Conservation (phyloP, 768 basidiomycete species). For the Tulasnella sp. region DNA sequence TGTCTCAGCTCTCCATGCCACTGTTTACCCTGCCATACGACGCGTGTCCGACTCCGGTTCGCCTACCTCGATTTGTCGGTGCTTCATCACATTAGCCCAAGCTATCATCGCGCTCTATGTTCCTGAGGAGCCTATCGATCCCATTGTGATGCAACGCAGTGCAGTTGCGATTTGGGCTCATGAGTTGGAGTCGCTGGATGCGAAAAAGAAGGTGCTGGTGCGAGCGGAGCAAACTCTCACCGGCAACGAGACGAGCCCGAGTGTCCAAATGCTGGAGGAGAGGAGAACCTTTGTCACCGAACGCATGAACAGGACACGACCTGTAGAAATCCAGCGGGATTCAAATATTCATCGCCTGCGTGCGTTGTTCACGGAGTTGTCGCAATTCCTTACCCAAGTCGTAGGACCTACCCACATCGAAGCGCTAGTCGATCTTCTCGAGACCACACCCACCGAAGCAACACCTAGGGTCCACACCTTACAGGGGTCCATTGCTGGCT, state of each 20-base stretch:
- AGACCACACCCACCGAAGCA: slow-evolving; percentile 13
- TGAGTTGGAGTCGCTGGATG: slow-evolving; percentile 32
- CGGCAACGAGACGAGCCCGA: slow-evolving; percentile 43
- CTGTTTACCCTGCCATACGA: background rate
- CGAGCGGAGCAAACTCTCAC: slow-evolving; percentile 42
- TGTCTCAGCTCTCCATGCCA: background rate
- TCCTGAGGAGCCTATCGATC: slow-evolving; percentile 78
- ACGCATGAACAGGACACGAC: background rate
- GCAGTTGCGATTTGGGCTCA: slow-evolving; percentile 34
- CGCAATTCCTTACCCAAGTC: slow-evolving; percentile 50
- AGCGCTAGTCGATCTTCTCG: slow-evolving; percentile 30
- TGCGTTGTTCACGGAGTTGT: slow-evolving; percentile 37
- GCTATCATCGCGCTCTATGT: slow-evolving; percentile 60
- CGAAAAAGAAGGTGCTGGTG: slow-evolving; percentile 43
- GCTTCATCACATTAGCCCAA: slow-evolving; percentile 41
- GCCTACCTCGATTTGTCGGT: background rate
- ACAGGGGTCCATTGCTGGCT: slow-evolving; percentile 69
- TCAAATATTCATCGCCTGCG: slow-evolving; percentile 24
- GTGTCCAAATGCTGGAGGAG: slow-evolving; percentile 34
- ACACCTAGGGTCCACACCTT: slow-evolving; percentile 48
- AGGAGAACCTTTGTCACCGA: slow-evolving; percentile 9
- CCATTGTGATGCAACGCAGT: slow-evolving; percentile 50
- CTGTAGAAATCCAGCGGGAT: slow-evolving; percentile 16
- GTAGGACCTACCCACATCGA: slow-evolving; percentile 38
- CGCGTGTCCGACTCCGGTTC: background rate